Percentiles rank a stretch among this genome's conserved stretches.
These are phyloP conservation scores for Hypomyces rosellus DNA, from an alignment of 2,329 filamentous ascomycete genomes.

Conservation along the genomic window DNA sequence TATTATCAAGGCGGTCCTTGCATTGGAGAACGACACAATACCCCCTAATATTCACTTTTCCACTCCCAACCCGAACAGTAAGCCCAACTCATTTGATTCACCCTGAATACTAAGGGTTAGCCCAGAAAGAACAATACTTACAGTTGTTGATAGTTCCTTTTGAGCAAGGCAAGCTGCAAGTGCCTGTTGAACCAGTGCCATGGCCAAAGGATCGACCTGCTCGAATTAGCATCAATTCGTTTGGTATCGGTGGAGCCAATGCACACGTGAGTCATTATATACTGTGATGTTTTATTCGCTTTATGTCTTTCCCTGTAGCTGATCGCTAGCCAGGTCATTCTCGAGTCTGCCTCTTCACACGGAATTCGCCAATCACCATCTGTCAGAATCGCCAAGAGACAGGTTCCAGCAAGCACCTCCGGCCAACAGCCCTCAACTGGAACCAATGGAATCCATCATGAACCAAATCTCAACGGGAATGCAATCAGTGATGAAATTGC, in stretches of 20 bases:
- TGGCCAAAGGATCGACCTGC: slow-evolving; percentile 29
- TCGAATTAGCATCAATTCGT: slow-evolving; percentile 26
- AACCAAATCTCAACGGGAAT: too few species aligned
- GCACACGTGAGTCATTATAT: slow-evolving; percentile 20
- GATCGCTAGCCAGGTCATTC: neutral
- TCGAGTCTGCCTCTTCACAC: neutral
- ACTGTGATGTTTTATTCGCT: too few species aligned
- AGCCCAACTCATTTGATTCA: neutral
- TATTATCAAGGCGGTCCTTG: slow-evolving; percentile 37
- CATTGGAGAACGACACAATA: slow-evolving; percentile 33
- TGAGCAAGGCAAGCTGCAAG: slow-evolving; percentile 19
- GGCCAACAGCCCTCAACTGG: too few species aligned
- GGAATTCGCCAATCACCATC: neutral
- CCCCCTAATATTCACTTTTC: slow-evolving; percentile 34
- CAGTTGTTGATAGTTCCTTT: too few species aligned
- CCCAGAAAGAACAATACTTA: too few species aligned
- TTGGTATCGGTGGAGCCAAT: slow-evolving; percentile 32
- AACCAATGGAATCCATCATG: too few species aligned
- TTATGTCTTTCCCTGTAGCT: neutral
- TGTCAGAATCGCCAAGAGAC: too few species aligned
- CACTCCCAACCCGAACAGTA: slow-evolving; percentile 30
- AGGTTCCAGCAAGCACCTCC: too few species aligned
- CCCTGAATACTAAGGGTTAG: too few species aligned
- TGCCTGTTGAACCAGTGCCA: slow-evolving; percentile 23
- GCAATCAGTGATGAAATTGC: too few species aligned